Percentiles rank a stretch among this genome's conserved stretches.
These are phyloP conservation scores for Epichloe sibirici DNA, from an alignment of 2,329 filamentous ascomycete genomes.

Conservation along the genomic window DNA sequence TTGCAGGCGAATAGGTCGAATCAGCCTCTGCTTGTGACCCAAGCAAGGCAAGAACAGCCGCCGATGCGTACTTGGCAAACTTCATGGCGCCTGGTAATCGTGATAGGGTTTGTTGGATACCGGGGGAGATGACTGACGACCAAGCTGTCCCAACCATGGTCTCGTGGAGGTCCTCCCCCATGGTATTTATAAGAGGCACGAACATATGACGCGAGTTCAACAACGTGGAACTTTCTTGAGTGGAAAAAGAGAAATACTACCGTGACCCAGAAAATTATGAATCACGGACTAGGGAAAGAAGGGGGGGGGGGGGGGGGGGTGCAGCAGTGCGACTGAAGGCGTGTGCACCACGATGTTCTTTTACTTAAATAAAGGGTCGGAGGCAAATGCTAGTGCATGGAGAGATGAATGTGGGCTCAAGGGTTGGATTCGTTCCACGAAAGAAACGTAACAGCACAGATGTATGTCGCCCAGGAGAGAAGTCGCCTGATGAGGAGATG, in stretches of 20 bases:
- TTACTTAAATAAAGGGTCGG: background rate
- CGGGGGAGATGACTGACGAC: background rate
- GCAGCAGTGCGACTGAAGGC: background rate
- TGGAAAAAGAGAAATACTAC: background rate
- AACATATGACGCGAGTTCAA: slow-evolving; percentile 2
- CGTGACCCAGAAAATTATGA: background rate
- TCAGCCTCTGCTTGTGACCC: slow-evolving; percentile 9
- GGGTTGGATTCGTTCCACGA: background rate
- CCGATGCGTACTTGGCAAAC: slow-evolving; percentile 11
- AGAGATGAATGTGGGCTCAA: background rate
- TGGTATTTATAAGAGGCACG: slow-evolving; percentile 9
- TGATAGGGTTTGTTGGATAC: slow-evolving; percentile 5
- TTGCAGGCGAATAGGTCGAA: slow-evolving; percentile 50
- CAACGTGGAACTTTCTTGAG: background rate
- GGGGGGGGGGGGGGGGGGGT: background rate
- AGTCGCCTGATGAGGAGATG: background rate
- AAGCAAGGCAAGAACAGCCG: slow-evolving; percentile 9
- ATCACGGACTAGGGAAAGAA: background rate
- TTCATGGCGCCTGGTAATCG: slow-evolving; percentile 9
- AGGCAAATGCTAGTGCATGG: background rate
- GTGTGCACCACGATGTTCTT: background rate
- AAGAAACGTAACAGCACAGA: background rate
- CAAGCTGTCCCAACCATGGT: slow-evolving; percentile 2
- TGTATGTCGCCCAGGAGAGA: background rate
- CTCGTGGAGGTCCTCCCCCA: slow-evolving; percentile 3